phyloP scores from a whole-genome alignment of 2,329 filamentous ascomycete genomes.

The Furcasterigmium sp. region DNA sequence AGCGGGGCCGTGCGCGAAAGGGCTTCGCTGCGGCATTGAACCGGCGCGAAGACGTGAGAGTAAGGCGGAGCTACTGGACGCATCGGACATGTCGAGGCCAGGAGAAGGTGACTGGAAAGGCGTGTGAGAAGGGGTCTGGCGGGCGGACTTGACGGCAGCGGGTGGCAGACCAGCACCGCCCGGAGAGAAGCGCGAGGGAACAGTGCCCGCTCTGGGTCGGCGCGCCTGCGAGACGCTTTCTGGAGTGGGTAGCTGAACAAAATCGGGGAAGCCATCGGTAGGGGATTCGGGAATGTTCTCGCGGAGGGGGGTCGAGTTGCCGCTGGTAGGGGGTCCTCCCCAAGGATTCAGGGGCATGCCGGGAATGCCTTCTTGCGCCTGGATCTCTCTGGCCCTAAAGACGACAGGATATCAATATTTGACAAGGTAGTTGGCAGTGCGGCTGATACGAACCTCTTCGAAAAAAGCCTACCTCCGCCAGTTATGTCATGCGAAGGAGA shows the following conservation, averaged over 20 bases:
- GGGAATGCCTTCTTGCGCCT: slow-evolving; percentile 85
- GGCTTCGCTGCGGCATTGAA: slow-evolving; percentile 86
- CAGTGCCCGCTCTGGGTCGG: slow-evolving; percentile 84
- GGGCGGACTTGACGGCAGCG: slow-evolving; percentile 69
- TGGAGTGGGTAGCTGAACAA: slow-evolving; percentile 66
- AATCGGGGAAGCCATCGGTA: slow-evolving; percentile 91
- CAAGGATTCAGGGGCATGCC: slow-evolving; percentile 68
- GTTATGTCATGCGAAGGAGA: slow-evolving; percentile 91
- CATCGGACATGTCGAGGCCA: slow-evolving; percentile 42
- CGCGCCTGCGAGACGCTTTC: slow-evolving; percentile 64
- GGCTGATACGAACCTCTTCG: slow-evolving; percentile 70
- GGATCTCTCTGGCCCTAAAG: slow-evolving; percentile 83
- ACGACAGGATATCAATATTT: slow-evolving; percentile 9
- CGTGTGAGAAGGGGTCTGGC: slow-evolving; percentile 80
- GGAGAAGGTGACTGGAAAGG: slow-evolving; percentile 71
- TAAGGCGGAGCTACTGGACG: slow-evolving; percentile 61
- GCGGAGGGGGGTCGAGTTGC: slow-evolving; percentile 90
- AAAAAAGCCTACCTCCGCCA: slow-evolving; percentile 71
- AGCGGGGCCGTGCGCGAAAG: slow-evolving; percentile 47
- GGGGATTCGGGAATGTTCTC: slow-evolving; percentile 98
- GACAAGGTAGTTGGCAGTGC: neutral
- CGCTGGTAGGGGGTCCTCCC: slow-evolving; percentile 94
- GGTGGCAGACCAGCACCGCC: slow-evolving; percentile 57
- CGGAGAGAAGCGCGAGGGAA: slow-evolving; percentile 90
- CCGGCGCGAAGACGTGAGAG: slow-evolving; percentile 84